phyloP scores from a whole-genome alignment of 140 eudicot species.

The Anethum foeniculum region DNA sequence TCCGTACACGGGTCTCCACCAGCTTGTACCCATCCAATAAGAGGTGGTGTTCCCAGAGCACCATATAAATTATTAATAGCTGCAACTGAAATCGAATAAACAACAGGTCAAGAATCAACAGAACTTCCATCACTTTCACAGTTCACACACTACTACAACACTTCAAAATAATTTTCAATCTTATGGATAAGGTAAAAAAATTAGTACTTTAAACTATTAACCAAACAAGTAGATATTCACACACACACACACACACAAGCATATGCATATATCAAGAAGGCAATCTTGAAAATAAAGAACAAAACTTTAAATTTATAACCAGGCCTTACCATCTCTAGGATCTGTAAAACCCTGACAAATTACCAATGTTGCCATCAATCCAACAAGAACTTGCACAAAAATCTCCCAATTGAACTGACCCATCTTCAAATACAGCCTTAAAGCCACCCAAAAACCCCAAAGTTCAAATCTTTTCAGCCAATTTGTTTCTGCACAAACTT shows the following conservation, averaged over 20 bases:
- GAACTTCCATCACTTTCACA: background rate
- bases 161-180: background rate
- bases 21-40: conserved; percentile 69
- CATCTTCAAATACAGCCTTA: conserved; percentile 19
- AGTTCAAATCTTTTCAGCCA: conserved; percentile 2
- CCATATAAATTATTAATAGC: conserved; percentile 75
- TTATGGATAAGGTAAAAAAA: background rate
- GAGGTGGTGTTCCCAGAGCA: conserved; percentile 68
- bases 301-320: background rate
- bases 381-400: conserved; percentile 20
- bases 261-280: background rate
- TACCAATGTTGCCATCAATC: conserved; percentile 26
- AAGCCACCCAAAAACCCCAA: conserved; percentile 8
- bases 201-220: background rate
- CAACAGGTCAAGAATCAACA: background rate
- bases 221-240: background rate
- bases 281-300: background rate
- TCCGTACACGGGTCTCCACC: conserved; percentile 96
- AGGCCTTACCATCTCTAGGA: conserved; percentile 56
- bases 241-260: background rate
- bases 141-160: background rate
- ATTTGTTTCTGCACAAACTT: background rate
- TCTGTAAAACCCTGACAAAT: conserved; percentile 42
- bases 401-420: conserved; percentile 27
- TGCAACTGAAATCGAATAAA: conserved; percentile 39